Evolutionary conservation across 2,329 filamentous ascomycete genomes (phyloP).

Genomic region (Pestalotiopsis sp.): DNA sequence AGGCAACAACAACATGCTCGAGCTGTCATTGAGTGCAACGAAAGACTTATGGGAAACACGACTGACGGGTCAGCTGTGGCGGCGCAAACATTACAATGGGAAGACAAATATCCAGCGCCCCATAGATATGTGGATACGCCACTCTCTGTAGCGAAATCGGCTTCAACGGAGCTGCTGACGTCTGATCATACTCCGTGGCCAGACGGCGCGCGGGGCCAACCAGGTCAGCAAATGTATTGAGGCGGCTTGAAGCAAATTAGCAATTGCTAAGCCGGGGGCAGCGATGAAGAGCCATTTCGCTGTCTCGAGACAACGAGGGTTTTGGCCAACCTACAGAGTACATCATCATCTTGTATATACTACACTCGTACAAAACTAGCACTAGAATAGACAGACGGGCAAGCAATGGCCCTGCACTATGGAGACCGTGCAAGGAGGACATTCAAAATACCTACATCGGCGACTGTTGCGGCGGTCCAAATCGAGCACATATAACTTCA

Average conservation of each 20-base stretch:
- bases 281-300: neutral
- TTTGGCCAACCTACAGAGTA: neutral
- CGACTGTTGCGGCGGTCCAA: neutral
- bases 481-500: too few relatives aligned
- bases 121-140: neutral
- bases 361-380: neutral
- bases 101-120: neutral
- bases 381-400: neutral
- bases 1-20: neutral
- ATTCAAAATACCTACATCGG: neutral
- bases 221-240: neutral
- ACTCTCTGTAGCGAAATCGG: slow-evolving; percentile 3
- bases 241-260: neutral
- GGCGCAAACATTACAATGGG: neutral
- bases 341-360: neutral
- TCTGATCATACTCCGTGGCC: neutral
- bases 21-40: neutral
- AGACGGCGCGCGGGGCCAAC: neutral
- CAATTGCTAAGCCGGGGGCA: neutral
- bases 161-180: neutral
- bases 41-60: neutral
- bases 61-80: neutral
- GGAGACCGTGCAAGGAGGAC: neutral
- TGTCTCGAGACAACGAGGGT: neutral
- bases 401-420: neutral